These are phyloP conservation scores for Meripilus lineatus DNA, from an alignment of 1,284 basidiomycete species.

Conservation along the genomic window DNA sequence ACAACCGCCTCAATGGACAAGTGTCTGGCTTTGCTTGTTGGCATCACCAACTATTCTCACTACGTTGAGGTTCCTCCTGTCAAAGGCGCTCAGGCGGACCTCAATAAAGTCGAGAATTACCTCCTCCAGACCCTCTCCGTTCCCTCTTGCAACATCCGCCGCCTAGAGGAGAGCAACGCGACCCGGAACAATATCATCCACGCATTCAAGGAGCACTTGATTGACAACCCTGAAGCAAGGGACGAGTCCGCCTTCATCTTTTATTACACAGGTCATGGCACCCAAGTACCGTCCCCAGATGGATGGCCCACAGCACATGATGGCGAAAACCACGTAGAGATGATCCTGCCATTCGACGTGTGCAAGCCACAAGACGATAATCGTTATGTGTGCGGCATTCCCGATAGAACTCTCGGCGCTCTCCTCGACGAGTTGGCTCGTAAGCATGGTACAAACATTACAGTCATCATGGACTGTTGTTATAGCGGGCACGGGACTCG, in stretches of 20 bases:
- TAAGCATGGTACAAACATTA: slow-evolving; percentile 12
- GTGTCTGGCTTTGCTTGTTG: slow-evolving; percentile 1
- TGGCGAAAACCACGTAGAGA: slow-evolving; percentile 4
- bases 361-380: slow-evolving; percentile 1
- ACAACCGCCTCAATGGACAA: too few relatives aligned
- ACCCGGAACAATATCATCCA: slow-evolving; percentile 11
- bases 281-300: slow-evolving; percentile 4
- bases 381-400: slow-evolving; percentile 7
- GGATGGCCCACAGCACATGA: slow-evolving; percentile 9
- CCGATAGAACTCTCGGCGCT: slow-evolving; percentile 11
- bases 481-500: slow-evolving; percentile 12
- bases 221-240: slow-evolving; percentile 10
- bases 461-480: slow-evolving; percentile 12
- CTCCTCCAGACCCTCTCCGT: slow-evolving; percentile 2
- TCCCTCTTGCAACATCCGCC: slow-evolving; percentile 6
- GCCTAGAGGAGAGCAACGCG: slow-evolving; percentile 5
- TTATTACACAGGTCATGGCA: slow-evolving; percentile 15
- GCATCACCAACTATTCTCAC: slow-evolving; percentile 1
- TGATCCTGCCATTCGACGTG: slow-evolving; percentile 12
- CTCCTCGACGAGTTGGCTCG: slow-evolving; percentile 6
- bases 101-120: neutral
- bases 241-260: slow-evolving; percentile 12
- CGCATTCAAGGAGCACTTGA: slow-evolving; percentile 13
- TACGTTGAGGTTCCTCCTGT: too few relatives aligned
- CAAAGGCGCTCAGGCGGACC: neutral